Percentiles rank a stretch among this genome's conserved stretches.
phyloP scores from a whole-genome alignment of 2,329 filamentous ascomycete genomes.

The Ophiostoma tasmaniense region DNA sequence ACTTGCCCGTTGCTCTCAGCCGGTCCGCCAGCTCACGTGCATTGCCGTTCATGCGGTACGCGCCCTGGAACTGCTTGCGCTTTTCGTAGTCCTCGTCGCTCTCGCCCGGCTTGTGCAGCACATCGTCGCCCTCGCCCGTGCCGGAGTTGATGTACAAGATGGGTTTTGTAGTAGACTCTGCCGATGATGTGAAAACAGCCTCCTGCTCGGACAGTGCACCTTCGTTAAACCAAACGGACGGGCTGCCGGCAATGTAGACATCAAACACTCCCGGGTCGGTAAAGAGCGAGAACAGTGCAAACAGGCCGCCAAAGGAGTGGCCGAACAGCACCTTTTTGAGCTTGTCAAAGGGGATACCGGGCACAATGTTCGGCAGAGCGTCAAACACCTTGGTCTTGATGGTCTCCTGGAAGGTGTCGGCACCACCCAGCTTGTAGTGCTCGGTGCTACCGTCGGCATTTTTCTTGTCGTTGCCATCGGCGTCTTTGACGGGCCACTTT shows the following conservation, averaged over 20 bases:
- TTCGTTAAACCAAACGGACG: conserved; percentile 18
- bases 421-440: not conserved
- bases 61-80: not conserved
- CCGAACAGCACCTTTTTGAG: conserved; percentile 15
- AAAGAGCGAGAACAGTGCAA: conserved; percentile 15
- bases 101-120: conserved; percentile 11
- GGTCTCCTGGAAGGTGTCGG: not conserved
- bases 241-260: conserved; percentile 15
- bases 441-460: not conserved
- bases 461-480: not conserved
- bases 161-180: not conserved
- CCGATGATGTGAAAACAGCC: not conserved
- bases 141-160: conserved; percentile 16
- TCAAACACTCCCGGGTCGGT: conserved; percentile 17
- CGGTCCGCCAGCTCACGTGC: conserved; percentile 8
- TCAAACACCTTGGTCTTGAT: conserved; percentile 4
- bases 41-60: conserved; percentile 8
- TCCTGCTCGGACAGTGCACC: conserved; percentile 10
- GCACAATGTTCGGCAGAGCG: conserved; percentile 6
- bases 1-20: not conserved
- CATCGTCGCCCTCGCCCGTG: conserved; percentile 11
- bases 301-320: conserved; percentile 18
- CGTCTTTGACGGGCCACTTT: conserved; percentile 6
- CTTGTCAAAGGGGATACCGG: conserved; percentile 7
- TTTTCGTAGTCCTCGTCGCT: conserved; percentile 10